Base-by-base conservation (phyloP, 192 early-diverging fungal species). In the Podila horticola region DNA sequence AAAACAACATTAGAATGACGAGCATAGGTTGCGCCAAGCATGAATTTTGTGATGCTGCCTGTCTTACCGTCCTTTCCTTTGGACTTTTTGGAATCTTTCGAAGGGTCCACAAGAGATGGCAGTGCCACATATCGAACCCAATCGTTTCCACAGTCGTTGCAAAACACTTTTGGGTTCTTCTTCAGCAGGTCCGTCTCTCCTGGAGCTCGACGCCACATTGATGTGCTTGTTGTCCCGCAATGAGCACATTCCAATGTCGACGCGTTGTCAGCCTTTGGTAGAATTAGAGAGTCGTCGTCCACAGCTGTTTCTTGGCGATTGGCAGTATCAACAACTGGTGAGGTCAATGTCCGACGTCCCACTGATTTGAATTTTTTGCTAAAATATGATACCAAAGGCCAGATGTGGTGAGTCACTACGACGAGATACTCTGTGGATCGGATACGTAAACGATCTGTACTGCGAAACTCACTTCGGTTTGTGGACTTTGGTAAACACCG, bases 91-190 rank as follows among this genome's bases (percentile, higher is more conserved):
- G 9, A 51, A 2, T 81, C 77, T 28, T 73, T 81, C 13, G 66
- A 38, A 3, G 61, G 34, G 3, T 85, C 86, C 4, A 49, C 59
- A 3, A 89, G 45, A 2, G 76, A 69, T 7, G 61, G 82, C 24
- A 83, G 77, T 11, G 79, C 79, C 19, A 79, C 83, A 75, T 91
- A 91, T 24, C 89, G 88, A 11, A 90, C 55, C 90, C 90, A 91
- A 55, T 89, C 86, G 36, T 75, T 79, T 33, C 88, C 88, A 66
- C 90, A 91, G 20, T 83, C 82, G 45, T 88, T 79, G 60, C 90
- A 91, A 26, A 87, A 67, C 0, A 87, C 86, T 31, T 64, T 50
- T 5, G 77, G 75, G 20, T 72, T 51, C 36, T 84, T 84, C 45
- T 84, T 83, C 64, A 72, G 64, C 29, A 72, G 64, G 28, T 88